A percentile compares a stretch with the other conserved stretches of the same genome.
These are phyloP conservation scores for Scenedesmus sp. DNA, from an alignment of 163 green algal genomes.

Conservation along the genomic window DNA sequence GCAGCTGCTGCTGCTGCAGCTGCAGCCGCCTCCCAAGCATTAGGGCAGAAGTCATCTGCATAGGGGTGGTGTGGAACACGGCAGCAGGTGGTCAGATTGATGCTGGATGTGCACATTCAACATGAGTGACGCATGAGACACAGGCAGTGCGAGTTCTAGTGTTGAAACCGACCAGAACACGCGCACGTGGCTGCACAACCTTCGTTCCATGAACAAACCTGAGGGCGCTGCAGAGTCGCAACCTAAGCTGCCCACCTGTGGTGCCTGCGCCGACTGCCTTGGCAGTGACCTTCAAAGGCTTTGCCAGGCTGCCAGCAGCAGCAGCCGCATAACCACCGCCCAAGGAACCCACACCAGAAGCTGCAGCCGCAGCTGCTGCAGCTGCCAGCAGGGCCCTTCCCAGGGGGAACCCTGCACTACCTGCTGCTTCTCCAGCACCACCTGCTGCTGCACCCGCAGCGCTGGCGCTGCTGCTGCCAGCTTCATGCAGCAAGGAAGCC, in stretches of 20 bases:
- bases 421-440: not conserved
- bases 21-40: conserved; percentile 18
- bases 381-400: not conserved
- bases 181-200: too few species aligned
- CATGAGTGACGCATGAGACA: not conserved
- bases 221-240: not conserved
- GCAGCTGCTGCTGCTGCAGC: conserved; percentile 8
- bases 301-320: not conserved
- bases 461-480: not conserved
- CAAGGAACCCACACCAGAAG: not conserved
- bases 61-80: not conserved
- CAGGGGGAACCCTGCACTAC: not conserved
- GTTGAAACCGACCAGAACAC: too few species aligned
- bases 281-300: not conserved
- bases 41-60: conserved; percentile 15
- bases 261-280: not conserved
- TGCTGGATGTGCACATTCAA: not conserved
- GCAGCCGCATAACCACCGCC: not conserved
- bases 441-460: not conserved
- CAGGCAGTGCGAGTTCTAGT: not conserved
- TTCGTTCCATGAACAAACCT: too few species aligned
- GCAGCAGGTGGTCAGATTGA: not conserved
- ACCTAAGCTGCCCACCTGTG: not conserved
- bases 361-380: not conserved
- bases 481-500: not conserved